Evolutionary conservation across 139 green algal genomes (phyloP).

Genomic region (Chlamydomonas sphaeroides): DNA sequence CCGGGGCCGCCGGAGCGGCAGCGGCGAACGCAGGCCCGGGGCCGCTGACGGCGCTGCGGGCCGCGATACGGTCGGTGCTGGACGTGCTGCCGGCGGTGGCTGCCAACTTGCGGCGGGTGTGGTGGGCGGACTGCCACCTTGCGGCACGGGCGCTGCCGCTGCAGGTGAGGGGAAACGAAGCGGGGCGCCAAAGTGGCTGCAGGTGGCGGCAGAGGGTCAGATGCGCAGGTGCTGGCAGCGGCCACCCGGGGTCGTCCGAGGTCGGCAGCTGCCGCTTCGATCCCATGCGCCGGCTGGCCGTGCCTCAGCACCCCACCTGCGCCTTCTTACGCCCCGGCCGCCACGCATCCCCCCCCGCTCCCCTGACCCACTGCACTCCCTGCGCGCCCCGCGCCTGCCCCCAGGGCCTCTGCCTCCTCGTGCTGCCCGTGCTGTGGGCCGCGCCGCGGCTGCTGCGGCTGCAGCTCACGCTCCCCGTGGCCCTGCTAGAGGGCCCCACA

Average conservation of each 20-base stretch:
- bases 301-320: no score
- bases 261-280: no score
- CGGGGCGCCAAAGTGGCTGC: no score
- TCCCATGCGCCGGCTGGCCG: no score
- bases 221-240: no score
- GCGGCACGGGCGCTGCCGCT: constrained; percentile 59
- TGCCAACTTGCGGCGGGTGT: constrained; percentile 12
- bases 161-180: constrained; percentile 34
- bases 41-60: background rate
- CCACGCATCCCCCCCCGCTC: no score
- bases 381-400: background rate
- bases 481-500: constrained; percentile 34
- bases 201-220: no score
- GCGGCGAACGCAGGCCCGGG: background rate
- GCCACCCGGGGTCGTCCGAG: no score
- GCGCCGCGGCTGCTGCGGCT: constrained; percentile 58
- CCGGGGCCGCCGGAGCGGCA: no score
- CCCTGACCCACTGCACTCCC: no score
- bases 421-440: constrained; percentile 58
- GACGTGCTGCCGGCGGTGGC: background rate
- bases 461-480: constrained; percentile 50
- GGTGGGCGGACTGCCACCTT: constrained; percentile 56
- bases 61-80: background rate
- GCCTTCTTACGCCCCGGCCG: no score
- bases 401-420: constrained; percentile 49